Evolutionary conservation across 306 rosid genomes (phyloP).

Genomic region (Chamaecrista fasciculata): DNA sequence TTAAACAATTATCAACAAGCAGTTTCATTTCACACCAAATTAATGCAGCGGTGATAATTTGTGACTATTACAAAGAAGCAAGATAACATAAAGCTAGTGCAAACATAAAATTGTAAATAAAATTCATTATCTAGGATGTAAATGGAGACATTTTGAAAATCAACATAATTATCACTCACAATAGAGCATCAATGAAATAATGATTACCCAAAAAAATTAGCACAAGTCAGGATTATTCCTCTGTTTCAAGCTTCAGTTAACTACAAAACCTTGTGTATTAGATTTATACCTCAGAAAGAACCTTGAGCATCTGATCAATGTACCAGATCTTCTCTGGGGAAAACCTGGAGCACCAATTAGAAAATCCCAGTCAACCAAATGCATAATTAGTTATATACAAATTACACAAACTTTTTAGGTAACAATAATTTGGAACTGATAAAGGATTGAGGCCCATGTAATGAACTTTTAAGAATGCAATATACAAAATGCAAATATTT

Average conservation of each 20-base stretch:
- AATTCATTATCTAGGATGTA: slow-evolving; percentile 17
- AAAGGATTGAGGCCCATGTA: not conserved
- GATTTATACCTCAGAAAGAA: slow-evolving; percentile 92
- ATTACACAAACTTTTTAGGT: slow-evolving; percentile 23
- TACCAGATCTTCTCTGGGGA: slow-evolving; percentile 98
- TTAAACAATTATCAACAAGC: slow-evolving; percentile 21
- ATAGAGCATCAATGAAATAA: not conserved
- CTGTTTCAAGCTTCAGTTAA: slow-evolving; percentile 12
- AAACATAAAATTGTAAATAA: slow-evolving; percentile 19
- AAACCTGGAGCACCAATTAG: slow-evolving; percentile 63
- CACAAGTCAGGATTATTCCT: not conserved
- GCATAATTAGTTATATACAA: not conserved
- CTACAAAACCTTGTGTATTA: slow-evolving; percentile 30
- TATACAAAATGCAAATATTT: slow-evolving; percentile 23
- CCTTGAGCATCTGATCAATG: slow-evolving; percentile 97
- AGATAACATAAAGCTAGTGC: slow-evolving; percentile 9
- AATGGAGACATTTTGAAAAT: slow-evolving; percentile 27
- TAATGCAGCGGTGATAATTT: slow-evolving; percentile 17
- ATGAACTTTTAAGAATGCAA: slow-evolving; percentile 19
- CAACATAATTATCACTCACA: slow-evolving; percentile 21
- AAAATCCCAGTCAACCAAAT: slow-evolving; percentile 34
- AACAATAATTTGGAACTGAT: slow-evolving; percentile 12
- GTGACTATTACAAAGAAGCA: slow-evolving; percentile 11
- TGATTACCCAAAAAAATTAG: not conserved
- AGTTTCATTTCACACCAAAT: slow-evolving; percentile 15